Evolutionary conservation across 1,284 basidiomycete genomes (phyloP).

Genomic region (Omphalotus olearius): DNA sequence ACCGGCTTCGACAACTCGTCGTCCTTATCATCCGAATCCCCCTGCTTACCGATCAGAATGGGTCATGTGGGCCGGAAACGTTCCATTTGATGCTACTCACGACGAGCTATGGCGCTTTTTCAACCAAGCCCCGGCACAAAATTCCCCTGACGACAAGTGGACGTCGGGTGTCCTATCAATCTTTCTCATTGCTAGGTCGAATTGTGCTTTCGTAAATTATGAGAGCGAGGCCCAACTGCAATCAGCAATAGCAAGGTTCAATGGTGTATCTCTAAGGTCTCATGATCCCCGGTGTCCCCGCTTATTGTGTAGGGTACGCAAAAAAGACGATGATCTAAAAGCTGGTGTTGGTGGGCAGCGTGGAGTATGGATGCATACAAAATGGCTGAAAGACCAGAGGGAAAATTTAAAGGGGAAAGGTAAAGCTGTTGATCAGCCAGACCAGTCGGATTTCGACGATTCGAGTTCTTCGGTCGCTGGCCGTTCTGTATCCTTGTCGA

Average conservation of each 20-base stretch:
- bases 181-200: conserved; percentile 89
- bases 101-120: conserved; percentile 92
- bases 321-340: conserved; percentile 81
- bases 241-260: conserved; percentile 69
- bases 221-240: conserved; percentile 60
- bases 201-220: conserved; percentile 93
- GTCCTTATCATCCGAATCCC: conserved; percentile 59
- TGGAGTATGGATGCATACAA: conserved; percentile 79
- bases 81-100: conserved; percentile 80
- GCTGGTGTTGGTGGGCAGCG: conserved; percentile 92
- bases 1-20: conserved; percentile 28
- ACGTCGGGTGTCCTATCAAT: conserved; percentile 63
- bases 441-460: conserved; percentile 21
- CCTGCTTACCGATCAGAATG: conserved; percentile 79
- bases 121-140: conserved; percentile 32
- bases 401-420: conserved; percentile 23
- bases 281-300: conserved; percentile 71
- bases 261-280: conserved; percentile 62
- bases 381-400: conserved; percentile 69
- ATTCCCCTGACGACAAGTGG: conserved; percentile 1
- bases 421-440: conserved; percentile 15
- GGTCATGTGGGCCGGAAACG: conserved; percentile 96
- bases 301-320: conserved; percentile 83
- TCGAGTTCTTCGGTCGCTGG: conserved; percentile 27
- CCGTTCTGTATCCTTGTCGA: conserved; percentile 31